A percentile compares a stretch with the other conserved stretches of the same genome.
Conservation (phyloP, 495 filamentous ascomycete genomes). For the Penicillium turbatum region DNA sequence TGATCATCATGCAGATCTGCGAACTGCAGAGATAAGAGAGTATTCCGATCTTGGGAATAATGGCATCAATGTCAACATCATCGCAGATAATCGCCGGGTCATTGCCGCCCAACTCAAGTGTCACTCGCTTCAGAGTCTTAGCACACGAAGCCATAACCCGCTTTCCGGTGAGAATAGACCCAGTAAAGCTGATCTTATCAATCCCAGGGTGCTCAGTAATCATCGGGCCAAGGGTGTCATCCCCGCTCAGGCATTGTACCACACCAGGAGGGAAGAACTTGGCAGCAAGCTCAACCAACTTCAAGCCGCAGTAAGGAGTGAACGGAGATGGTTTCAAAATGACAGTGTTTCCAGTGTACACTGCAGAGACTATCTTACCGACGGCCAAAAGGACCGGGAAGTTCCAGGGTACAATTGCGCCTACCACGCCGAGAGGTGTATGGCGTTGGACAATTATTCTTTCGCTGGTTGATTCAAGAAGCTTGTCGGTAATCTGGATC, state of each 20-base stretch:
- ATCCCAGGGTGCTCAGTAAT: conserved; percentile 57
- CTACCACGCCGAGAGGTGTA: conserved; percentile 56
- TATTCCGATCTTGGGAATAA: conserved; percentile 46
- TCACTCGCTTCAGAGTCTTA: conserved; percentile 58
- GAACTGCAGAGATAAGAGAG: conserved; percentile 55
- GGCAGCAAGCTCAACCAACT: conserved; percentile 58
- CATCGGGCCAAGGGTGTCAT: conserved; percentile 57
- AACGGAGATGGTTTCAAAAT: conserved; percentile 61
- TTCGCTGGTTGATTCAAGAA: conserved; percentile 48
- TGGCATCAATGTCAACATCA: conserved; percentile 60
- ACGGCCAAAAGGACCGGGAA: conserved; percentile 54
- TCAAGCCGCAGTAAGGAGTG: conserved; percentile 64
- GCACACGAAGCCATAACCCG: conserved; percentile 57
- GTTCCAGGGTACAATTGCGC: conserved; percentile 61
- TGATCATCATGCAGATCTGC: conserved; percentile 57
- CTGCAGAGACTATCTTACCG: conserved; percentile 53
- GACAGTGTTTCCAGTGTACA: conserved; percentile 56
- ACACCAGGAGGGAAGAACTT: conserved; percentile 62
- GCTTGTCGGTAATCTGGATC: conserved; percentile 23
- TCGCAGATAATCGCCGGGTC: conserved; percentile 61
- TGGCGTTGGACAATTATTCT: conserved; percentile 45
- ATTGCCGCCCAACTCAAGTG: conserved; percentile 62
- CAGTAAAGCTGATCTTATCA: conserved; percentile 67
- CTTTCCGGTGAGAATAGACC: conserved; percentile 60
- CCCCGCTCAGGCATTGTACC: conserved; percentile 62